Conservation (phyloP, 2,329 filamentous ascomycete genomes). For the Colletotrichum sp. region DNA sequence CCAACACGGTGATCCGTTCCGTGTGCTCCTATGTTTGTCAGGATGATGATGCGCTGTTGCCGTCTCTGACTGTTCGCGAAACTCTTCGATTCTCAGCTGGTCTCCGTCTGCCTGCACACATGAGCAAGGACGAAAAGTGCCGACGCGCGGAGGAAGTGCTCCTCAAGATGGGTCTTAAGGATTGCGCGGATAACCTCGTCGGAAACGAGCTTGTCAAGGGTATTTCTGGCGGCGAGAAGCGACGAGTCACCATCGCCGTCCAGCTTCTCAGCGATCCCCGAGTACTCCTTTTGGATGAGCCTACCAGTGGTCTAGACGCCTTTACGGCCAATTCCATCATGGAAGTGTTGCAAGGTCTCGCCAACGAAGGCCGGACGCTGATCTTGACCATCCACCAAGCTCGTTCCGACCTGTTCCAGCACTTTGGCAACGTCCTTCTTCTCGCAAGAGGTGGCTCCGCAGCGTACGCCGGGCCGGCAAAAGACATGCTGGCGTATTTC, state of each 20-base stretch:
- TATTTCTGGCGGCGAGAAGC: conserved; percentile 81
- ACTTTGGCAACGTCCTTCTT: conserved; percentile 75
- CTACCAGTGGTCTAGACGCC: conserved; percentile 77
- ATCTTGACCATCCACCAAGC: conserved; percentile 82
- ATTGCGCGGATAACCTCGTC: conserved; percentile 77
- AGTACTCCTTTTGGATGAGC: conserved; percentile 76
- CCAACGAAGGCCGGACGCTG: conserved; percentile 74
- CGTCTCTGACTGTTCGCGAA: conserved; percentile 77
- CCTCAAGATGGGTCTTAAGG: conserved; percentile 77
- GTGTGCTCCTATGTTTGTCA: conserved; percentile 81
- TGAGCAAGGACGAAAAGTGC: conserved; percentile 71
- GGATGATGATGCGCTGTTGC: conserved; percentile 76
- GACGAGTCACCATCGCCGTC: conserved; percentile 77
- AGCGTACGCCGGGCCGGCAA: conserved; percentile 69
- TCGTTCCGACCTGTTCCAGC: conserved; percentile 72
- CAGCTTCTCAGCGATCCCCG: conserved; percentile 79
- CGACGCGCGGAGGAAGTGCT: conserved; percentile 73
- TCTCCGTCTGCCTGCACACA: conserved; percentile 72
- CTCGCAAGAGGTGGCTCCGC: conserved; percentile 72
- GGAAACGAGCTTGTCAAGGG: conserved; percentile 77
- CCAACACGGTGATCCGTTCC: conserved; percentile 71
- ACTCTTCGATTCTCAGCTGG: conserved; percentile 75
- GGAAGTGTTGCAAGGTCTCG: conserved; percentile 73
- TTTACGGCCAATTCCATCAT: conserved; percentile 81
- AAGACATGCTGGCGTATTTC: conserved; percentile 71